Base-by-base conservation (phyloP, 306 rosid species). In the Mimosa bimucronata region DNA sequence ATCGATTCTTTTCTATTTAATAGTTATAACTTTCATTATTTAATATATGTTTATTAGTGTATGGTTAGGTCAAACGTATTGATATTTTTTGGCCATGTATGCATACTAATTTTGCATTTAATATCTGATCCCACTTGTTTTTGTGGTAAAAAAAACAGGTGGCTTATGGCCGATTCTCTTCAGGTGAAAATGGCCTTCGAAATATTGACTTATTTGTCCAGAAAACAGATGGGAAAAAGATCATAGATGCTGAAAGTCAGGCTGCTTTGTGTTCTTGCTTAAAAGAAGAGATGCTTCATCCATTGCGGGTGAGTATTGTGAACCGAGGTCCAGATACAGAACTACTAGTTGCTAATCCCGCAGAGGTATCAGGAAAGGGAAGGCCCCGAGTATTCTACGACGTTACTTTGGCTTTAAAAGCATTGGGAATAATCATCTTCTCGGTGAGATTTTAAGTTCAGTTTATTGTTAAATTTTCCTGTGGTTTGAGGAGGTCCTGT, bases 301-400 rank as follows among this genome's bases (percentile, higher is more conserved):
- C 98, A 0, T 74, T 93, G 75, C 81, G 98, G 77, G 98, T 93
- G 73, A 89, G 83, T 30, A 78, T 93, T 55, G 88, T 83, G 58
- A 89, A 86, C 83, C 89, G 92, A 18, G 98, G 98, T 31, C 98
- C 98, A 3, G 98, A 93, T 46, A 88, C 87, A 0, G 97, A 93
- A 78, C 92, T 93, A 70, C 82, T 93, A 69, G 97, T 93, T 61
- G 97, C 97, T 28, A 93, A 93, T 84, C 98, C 98, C 0, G 98
- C 87, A 34, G 98, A 93, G 83, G 73, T 90, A 74, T 86, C 81
- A 19, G 98, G 98, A 79, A 87, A 79, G 76, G 98, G 97, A 81
- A 85, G 97, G 74, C 98, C 98, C n/a, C 93, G 94, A 0, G 98
- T 93, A 34, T 93, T 93, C 85, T 90, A 88, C 14, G 94, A 93